Evolutionary conservation across 2,329 filamentous ascomycete species (phyloP).

Genomic region (Venturia carpophila): DNA sequence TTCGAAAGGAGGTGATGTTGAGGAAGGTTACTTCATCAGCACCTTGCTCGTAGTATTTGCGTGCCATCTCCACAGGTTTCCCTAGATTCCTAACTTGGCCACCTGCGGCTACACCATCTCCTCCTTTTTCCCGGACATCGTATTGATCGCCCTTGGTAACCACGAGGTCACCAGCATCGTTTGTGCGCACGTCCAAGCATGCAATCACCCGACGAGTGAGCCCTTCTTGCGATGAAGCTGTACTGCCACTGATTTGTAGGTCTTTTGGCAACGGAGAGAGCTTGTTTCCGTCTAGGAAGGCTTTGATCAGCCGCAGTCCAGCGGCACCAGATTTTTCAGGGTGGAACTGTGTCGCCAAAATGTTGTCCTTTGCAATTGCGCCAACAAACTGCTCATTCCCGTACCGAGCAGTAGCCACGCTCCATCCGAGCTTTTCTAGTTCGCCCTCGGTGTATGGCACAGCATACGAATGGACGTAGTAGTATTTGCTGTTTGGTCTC

Average conservation of each 20-base stretch:
- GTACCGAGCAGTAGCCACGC: constrained; percentile 83
- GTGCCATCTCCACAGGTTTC: constrained; percentile 92
- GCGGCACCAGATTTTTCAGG: constrained; percentile 94
- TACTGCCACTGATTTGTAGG: constrained; percentile 22
- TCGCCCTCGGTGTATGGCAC: constrained; percentile 64
- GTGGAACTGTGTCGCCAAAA: constrained; percentile 93
- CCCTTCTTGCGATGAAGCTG: constrained; percentile 47
- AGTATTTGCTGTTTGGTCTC: constrained; percentile 80
- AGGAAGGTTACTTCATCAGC: constrained; percentile 96
- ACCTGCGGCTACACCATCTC: constrained; percentile 44
- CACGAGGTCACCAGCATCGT: constrained; percentile 89
- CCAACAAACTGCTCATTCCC: constrained; percentile 86
- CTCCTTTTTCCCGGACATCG: constrained; percentile 84
- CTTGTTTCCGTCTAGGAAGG: constrained; percentile 71
- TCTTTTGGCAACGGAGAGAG: constrained; percentile 44
- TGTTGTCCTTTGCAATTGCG: constrained; percentile 74
- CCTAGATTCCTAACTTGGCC: constrained; percentile 80
- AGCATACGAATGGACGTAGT: constrained; percentile 96
- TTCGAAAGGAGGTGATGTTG: constrained; percentile 96
- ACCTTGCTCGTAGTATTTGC: constrained; percentile 89
- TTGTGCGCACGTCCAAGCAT: constrained; percentile 89
- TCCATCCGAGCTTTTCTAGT: constrained; percentile 78
- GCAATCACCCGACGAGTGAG: constrained; percentile 91
- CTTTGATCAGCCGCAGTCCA: constrained; percentile 72
- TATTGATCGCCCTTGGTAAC: constrained; percentile 99